These are phyloP conservation scores for Aspergillus japonicus DNA, from an alignment of 2,329 filamentous ascomycete genomes.

Conservation along the genomic window DNA sequence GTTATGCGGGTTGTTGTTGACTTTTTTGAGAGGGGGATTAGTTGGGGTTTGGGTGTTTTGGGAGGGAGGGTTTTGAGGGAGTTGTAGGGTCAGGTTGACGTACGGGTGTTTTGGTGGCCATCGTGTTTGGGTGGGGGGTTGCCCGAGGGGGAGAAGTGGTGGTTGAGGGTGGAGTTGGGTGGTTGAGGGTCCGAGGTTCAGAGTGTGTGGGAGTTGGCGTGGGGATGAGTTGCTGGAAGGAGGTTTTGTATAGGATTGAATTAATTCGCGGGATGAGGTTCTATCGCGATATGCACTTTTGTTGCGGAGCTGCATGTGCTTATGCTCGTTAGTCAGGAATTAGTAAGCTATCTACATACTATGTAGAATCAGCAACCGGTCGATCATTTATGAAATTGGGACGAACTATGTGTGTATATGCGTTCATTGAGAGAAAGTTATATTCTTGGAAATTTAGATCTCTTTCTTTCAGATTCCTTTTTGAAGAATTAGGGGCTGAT, in stretches of 20 bases:
- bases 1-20: constrained; percentile 36
- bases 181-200: background rate
- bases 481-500: too few species aligned
- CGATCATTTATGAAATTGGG: too few species aligned
- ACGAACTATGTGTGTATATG: too few species aligned
- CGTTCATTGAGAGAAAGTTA: too few species aligned
- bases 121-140: background rate
- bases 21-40: background rate
- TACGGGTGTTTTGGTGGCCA: background rate
- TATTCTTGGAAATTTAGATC: too few species aligned
- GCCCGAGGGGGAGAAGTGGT: background rate
- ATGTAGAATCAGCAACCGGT: too few species aligned
- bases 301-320: background rate
- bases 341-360: background rate
- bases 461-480: too few species aligned
- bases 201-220: background rate
- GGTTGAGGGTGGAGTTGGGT: background rate
- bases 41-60: constrained; percentile 29
- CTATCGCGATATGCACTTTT: background rate
- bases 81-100: background rate
- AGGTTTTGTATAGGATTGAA: background rate
- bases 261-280: background rate
- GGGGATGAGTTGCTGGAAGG: background rate
- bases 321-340: background rate
- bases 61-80: constrained; percentile 3